These are phyloP conservation scores for Zygosaccharomyces lentus DNA, from an alignment of 805 yeast genomes.

Conservation along the genomic window DNA sequence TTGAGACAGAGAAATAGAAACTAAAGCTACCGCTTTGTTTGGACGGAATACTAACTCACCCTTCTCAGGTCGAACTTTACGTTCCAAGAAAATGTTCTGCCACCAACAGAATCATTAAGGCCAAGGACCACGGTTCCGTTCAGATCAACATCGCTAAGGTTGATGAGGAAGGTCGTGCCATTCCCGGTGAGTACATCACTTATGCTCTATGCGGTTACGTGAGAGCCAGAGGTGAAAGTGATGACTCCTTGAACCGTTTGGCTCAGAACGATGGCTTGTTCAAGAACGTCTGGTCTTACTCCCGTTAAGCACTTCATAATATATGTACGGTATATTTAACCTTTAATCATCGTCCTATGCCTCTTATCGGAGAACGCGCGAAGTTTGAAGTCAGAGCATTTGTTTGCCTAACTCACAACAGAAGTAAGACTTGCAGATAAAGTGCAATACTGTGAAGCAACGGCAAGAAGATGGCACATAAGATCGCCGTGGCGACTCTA, in stretches of 20 bases:
- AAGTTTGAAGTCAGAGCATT: neutral
- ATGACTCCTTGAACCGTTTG: conserved; percentile 98
- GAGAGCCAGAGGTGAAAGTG: conserved; percentile 99
- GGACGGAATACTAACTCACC: conserved; percentile 21
- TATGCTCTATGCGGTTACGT: conserved; percentile 97
- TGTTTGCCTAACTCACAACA: neutral
- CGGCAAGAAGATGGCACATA: neutral
- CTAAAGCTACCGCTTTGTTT: neutral
- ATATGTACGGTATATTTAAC: neutral
- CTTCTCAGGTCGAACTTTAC: conserved; percentile 91
- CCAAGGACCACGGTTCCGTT: conserved; percentile 99
- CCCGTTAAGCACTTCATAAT: conserved; percentile 56
- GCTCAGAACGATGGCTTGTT: conserved; percentile 98
- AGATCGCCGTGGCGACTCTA: conserved; percentile 34
- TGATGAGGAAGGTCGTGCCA: conserved; percentile 93
- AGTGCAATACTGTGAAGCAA: neutral
- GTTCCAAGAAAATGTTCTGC: conserved; percentile 99
- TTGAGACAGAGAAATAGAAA: neutral
- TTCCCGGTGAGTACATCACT: conserved; percentile 85
- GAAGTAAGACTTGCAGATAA: neutral
- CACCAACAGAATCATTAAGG: conserved; percentile 99
- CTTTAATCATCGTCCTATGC: conserved; percentile 1
- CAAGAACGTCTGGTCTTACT: conserved; percentile 92
- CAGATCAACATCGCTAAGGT: conserved; percentile 98
- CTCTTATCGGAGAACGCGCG: neutral